Evolutionary conservation across 202 grass and related monocot species (phyloP), one percentile per base, ranked within the genome.

Genomic region (Digitaria exilis): DNA sequence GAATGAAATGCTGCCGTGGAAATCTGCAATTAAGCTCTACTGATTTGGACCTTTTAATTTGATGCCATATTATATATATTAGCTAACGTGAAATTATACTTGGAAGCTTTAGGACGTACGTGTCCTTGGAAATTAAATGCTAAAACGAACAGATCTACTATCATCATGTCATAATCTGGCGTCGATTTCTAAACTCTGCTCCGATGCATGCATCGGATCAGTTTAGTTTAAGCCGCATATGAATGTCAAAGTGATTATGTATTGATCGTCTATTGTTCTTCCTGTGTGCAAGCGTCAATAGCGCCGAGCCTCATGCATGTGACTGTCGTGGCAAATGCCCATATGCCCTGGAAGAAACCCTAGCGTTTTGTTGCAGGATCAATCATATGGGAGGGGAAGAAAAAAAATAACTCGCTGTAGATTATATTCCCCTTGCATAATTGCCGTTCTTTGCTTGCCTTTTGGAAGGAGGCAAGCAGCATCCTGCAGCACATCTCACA

Each of bases 11-110:
- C 21, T 24, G 35, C 35, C 56, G 28, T 49, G 37, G 73, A 83
- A 66, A 60, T 58, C 74, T 37, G 35, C 56, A 65, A 66, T 78
- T 28, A 87, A 78, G 45, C 61, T 64, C 44, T 55, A 0, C 85
- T 15, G 43, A 52, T 64, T 49, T 77, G 24, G 65, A 32, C 72
- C 44, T 71, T 22, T 39, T 8, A 39, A 39, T 7, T 7, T 39
- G 39, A 19, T 54, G 17, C 25, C 31, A 50, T 30, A 7, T 34
- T 39, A 39, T 39, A 39, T 39, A 39, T 7, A 26, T 70, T n/a
- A 7, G 41, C 66, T 41, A 31, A n/a, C 24, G 17, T 22, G 31
- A 82, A 63, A 50, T 21, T 26, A 35, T 62, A n/a, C n/a, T n/a
- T n/a, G n/a, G n/a, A n/a, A n/a, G n/a, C n/a, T n/a, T n/a, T n/a